Evolutionary conservation across 257 asterid genomes (phyloP).

Genomic region (Scutellaria galericulata): DNA sequence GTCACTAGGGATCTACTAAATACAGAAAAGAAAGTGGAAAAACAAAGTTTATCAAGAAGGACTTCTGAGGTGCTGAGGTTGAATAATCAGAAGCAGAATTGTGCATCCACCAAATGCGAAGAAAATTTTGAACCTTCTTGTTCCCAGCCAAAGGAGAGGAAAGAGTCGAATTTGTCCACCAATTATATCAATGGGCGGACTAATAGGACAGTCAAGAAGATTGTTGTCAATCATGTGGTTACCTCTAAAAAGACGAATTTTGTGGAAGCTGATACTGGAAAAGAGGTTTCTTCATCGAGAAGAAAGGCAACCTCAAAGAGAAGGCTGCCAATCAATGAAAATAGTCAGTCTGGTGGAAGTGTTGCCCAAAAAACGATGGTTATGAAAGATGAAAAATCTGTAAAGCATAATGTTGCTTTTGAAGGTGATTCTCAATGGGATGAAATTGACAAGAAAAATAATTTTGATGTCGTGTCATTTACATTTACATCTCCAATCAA

Average conservation of each 20-base stretch:
- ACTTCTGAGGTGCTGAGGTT: constrained; percentile 71
- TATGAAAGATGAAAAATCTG: constrained; percentile 55
- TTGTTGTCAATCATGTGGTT: constrained; percentile 55
- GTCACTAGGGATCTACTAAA: constrained; percentile 48
- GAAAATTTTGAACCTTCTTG: constrained; percentile 49
- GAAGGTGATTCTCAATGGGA: constrained; percentile 66
- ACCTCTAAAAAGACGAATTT: constrained; percentile 60
- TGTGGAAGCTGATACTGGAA: constrained; percentile 60
- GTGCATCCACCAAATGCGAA: constrained; percentile 49
- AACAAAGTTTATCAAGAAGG: constrained; percentile 49
- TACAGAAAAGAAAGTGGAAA: constrained; percentile 59
- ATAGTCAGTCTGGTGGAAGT: constrained; percentile 46
- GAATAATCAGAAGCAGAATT: constrained; percentile 91
- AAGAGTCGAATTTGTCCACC: constrained; percentile 47
- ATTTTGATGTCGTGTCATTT: constrained; percentile 87
- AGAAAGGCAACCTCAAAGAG: constrained; percentile 52
- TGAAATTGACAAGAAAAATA: constrained; percentile 58
- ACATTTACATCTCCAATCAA: constrained; percentile 96
- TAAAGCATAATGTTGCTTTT: constrained; percentile 55
- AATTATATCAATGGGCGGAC: constrained; percentile 45
- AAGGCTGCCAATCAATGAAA: constrained; percentile 45
- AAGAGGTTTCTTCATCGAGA: constrained; percentile 57
- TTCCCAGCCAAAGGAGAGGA: constrained; percentile 56
- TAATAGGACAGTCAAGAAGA: constrained; percentile 61
- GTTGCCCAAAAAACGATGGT: constrained; percentile 35